Evolutionary conservation across 2,329 filamentous ascomycete species (phyloP).

Genomic region (Xylariales sp.): DNA sequence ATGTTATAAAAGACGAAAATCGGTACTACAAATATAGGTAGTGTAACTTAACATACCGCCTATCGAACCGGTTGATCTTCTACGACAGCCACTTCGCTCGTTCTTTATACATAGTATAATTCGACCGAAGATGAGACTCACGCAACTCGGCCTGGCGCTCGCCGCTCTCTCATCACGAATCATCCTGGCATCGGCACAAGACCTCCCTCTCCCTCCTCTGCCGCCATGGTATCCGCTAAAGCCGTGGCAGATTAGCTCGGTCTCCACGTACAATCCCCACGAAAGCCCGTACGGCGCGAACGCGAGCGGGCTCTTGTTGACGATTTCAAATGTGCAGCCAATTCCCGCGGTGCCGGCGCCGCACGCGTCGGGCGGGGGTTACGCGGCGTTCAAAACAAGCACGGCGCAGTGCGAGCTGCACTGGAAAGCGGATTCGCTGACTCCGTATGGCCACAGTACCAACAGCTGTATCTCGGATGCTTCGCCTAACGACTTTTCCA

Average conservation of each 20-base stretch:
- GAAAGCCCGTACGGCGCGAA: slow-evolving; percentile 40
- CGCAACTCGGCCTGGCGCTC: slow-evolving; percentile 12
- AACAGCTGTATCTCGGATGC: slow-evolving; percentile 31
- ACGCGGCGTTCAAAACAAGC: slow-evolving; percentile 40
- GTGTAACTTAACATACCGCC: not conserved
- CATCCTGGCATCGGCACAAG: slow-evolving; percentile 8
- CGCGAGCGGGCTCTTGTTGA: slow-evolving; percentile 36
- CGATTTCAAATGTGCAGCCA: slow-evolving; percentile 36
- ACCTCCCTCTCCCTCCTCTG: slow-evolving; percentile 31
- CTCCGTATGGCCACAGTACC: slow-evolving; percentile 39
- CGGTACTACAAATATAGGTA: not conserved
- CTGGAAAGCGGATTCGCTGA: slow-evolving; percentile 37
- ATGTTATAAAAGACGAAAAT: slow-evolving; percentile 16
- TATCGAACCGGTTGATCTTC: not conserved
- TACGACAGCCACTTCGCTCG: not conserved
- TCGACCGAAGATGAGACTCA: slow-evolving; percentile 27
- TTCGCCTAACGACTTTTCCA: slow-evolving; percentile 2
- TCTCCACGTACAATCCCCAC: slow-evolving; percentile 36
- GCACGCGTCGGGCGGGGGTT: slow-evolving; percentile 44
- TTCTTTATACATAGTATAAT: not conserved
- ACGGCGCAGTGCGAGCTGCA: slow-evolving; percentile 40
- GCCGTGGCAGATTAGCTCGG: slow-evolving; percentile 39
- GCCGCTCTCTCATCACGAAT: slow-evolving; percentile 11
- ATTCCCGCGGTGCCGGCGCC: slow-evolving; percentile 42
- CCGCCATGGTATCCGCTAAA: slow-evolving; percentile 45